Conservation (phyloP, 345 rosid genomes). For the Rhodomyrtus tomentosa region DNA sequence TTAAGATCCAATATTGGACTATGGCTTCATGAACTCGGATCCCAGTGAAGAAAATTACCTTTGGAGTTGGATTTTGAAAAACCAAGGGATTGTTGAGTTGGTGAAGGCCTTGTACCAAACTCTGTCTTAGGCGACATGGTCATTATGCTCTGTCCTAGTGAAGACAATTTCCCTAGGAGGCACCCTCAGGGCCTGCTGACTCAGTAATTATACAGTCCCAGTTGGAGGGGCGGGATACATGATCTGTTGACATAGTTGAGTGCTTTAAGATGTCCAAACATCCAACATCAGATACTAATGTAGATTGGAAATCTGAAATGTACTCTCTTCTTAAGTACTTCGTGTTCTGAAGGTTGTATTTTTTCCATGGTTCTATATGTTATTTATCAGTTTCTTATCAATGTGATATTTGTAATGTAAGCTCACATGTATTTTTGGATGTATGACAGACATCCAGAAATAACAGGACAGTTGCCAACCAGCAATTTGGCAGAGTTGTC, state of each 20-base stretch:
- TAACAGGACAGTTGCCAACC: slow-evolving; percentile 7
- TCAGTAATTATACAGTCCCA: background rate
- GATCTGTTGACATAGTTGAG: background rate
- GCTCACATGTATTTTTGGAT: background rate
- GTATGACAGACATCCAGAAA: slow-evolving; percentile 19
- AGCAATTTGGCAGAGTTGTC: background rate
- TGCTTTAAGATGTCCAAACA: background rate
- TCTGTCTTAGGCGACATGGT: background rate
- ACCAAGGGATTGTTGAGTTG: background rate
- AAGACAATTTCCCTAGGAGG: background rate
- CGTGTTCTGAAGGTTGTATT: background rate
- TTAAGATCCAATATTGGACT: background rate
- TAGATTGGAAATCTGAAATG: background rate
- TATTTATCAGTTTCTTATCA: background rate
- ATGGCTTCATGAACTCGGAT: background rate
- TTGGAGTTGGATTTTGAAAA: background rate
- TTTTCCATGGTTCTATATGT: background rate
- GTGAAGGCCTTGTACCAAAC: background rate
- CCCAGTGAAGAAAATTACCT: background rate
- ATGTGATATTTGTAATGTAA: background rate
- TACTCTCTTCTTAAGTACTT: background rate
- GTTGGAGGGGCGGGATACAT: background rate
- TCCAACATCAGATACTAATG: background rate
- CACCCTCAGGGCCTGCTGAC: background rate
- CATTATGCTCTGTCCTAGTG: background rate